phyloP scores from a whole-genome alignment of 164 flowering plant genomes.

The Platanus orientalis region DNA sequence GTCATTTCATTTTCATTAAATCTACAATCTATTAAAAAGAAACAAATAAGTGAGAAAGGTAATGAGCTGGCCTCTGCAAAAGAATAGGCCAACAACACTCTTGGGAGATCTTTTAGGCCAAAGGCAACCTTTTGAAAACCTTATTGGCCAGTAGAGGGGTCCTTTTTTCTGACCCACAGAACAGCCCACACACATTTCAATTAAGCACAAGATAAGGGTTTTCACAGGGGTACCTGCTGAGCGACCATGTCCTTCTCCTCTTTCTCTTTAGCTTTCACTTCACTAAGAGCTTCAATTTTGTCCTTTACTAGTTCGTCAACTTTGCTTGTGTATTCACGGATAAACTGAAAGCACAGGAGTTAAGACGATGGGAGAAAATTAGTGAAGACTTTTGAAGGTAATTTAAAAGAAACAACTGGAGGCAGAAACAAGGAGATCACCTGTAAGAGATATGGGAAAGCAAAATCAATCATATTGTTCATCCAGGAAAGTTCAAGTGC shows the following conservation, averaged over 20 bases:
- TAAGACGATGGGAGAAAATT: not conserved
- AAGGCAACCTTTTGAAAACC: not conserved
- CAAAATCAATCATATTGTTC: conserved; percentile 93
- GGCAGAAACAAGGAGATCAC: conserved; percentile 28
- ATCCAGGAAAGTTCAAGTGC: conserved; percentile 98
- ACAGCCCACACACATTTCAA: too few species aligned
- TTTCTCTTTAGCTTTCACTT: conserved; percentile 79
- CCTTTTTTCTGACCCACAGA: not conserved
- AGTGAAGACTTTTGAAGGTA: not conserved
- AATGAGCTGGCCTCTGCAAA: not conserved
- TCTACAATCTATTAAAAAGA: not conserved
- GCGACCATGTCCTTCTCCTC: conserved; percentile 92
- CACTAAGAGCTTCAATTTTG: conserved; percentile 71
- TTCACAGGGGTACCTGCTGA: conserved; percentile 65
- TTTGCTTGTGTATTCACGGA: conserved; percentile 90
- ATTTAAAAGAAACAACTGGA: not conserved
- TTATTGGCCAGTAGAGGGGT: not conserved
- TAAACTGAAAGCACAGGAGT: conserved; percentile 37
- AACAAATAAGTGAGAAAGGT: not conserved
- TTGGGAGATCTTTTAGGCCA: not conserved
- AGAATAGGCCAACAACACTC: not conserved
- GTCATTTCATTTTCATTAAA: not conserved
- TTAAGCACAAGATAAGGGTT: not conserved
- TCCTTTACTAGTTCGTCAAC: conserved; percentile 94
- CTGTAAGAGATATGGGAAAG: conserved; percentile 95